Base-by-base conservation (phyloP, 441 rosid genomes). In the Pelargonium citronellum region DNA sequence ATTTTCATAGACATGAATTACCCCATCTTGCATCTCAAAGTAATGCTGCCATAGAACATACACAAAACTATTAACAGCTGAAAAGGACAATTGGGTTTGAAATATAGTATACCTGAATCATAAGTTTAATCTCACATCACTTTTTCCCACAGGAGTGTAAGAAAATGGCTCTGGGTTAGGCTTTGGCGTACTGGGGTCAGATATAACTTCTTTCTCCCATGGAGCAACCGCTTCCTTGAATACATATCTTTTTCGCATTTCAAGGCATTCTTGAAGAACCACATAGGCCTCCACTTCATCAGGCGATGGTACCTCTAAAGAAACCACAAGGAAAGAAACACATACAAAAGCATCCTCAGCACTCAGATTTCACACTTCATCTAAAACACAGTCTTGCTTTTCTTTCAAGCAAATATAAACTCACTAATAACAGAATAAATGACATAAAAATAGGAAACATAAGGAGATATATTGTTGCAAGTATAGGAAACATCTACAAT, bases 21-120 rank as follows among this genome's bases (percentile, higher is more conserved):
- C 97, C 57, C 99, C 99, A 79, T 95, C 98, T 84, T 83, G 87
- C 97, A 92, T 95, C 87, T 89, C 86, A 79, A 95, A 95, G 70
- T 82, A 72, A 82, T 95, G 99, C 99, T 95, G 94, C 74, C 75
- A 30, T 69, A 37, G 67, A 51, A 70, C 64, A 57, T 27, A 43
- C 74, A 65, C 57, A 73, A 62, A 30, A 66, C 70, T 67, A 77
- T 30, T n/a, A n/a, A n/a, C n/a, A n/a, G n/a, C n/a, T n/a, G n/a
- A n/a, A n/a, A n/a, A n/a, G n/a, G 30, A 68, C 46, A 57, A 37
- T 7, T 64, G 61, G 1, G 15, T 7, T 64, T 34, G 27, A 11
- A 24, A 43, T 57, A 15, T 49, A 73, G 17, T 43, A 62, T 10
- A 61, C 0, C 44, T 17, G 20, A 62, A 66, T 27, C 20, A 73